These are phyloP conservation scores for Russula griseocarnosa DNA, from an alignment of 768 basidiomycete genomes.

Conservation along the genomic window DNA sequence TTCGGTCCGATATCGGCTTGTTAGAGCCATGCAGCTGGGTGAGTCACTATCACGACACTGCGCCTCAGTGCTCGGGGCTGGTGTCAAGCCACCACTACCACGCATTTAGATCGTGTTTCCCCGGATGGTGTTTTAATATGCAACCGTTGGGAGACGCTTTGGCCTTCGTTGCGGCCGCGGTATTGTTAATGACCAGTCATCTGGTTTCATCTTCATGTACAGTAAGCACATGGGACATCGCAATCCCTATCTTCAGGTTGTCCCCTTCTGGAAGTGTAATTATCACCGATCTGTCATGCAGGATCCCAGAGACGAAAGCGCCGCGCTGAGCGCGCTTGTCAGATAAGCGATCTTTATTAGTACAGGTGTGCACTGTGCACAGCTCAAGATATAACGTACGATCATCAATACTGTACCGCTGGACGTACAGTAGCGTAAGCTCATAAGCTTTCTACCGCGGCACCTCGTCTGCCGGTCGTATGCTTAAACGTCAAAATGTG, in stretches of 20 bases:
- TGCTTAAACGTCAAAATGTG: background rate
- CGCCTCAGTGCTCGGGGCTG: background rate
- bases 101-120: background rate
- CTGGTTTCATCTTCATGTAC: background rate
- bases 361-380: no score
- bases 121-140: background rate
- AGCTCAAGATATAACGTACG: background rate
- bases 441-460: background rate
- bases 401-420: background rate
- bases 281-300: background rate
- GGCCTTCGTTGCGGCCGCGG: background rate
- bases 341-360: background rate
- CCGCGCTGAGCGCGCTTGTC: background rate
- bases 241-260: background rate
- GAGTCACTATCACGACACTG: background rate
- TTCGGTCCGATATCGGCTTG: background rate
- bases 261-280: background rate
- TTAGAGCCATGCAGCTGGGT: background rate
- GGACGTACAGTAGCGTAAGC: background rate
- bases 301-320: background rate
- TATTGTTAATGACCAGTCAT: conserved; percentile 1
- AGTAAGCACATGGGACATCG: conserved; percentile 6
- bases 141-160: background rate
- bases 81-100: background rate
- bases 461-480: background rate